Evolutionary conservation across 352 stramenopile genomes (phyloP).

Genomic region (Thraustochytrium striatum): DNA sequence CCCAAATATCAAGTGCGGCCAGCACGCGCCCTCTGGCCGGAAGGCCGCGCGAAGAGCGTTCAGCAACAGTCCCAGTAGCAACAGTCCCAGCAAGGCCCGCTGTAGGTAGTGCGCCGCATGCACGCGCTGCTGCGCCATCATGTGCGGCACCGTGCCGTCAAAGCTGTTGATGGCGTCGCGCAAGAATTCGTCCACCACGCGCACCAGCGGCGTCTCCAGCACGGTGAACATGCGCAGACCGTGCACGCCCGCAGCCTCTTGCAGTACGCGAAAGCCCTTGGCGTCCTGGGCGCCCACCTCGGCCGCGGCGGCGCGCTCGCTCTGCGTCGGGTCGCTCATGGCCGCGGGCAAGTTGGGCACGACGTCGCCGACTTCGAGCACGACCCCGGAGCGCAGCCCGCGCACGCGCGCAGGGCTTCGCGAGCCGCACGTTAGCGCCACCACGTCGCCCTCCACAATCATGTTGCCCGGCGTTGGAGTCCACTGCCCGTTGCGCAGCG

Average conservation of each 20-base stretch:
- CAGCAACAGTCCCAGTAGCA: background rate
- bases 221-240: slow-evolving; percentile 20
- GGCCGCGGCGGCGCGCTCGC: background rate
- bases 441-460: slow-evolving; percentile 29
- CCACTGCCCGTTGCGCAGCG: slow-evolving; percentile 3
- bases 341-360: background rate
- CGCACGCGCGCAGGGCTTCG: background rate
- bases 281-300: background rate
- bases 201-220: slow-evolving; percentile 24
- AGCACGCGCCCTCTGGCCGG: background rate
- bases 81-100: background rate
- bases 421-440: background rate
- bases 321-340: no score
- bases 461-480: slow-evolving; percentile 7
- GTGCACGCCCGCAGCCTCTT: slow-evolving; percentile 3
- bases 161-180: background rate
- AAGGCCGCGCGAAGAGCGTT: slow-evolving; percentile 15
- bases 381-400: background rate
- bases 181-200: background rate
- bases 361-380: background rate
- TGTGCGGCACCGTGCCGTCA: background rate
- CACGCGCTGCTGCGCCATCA: background rate
- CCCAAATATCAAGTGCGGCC: background rate
- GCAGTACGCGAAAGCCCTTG: background rate
- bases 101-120: background rate